These are phyloP conservation scores for Coemansia sp. DNA, from an alignment of 192 early-diverging fungal species.

Conservation along the genomic window DNA sequence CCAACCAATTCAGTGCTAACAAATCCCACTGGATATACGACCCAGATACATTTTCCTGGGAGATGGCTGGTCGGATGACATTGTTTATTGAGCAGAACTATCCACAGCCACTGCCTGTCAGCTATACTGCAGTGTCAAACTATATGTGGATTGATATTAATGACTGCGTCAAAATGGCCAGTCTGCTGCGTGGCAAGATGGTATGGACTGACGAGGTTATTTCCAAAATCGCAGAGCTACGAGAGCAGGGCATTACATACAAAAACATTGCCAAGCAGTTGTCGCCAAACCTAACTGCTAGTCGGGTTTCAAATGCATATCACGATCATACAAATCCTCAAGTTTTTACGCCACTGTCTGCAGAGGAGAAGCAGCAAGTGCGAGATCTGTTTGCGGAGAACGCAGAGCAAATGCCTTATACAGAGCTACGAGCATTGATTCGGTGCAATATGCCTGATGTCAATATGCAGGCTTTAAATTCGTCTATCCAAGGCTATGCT, in stretches of 20 bases:
- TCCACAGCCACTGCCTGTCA: conserved; percentile 3
- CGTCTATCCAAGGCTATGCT: neutral
- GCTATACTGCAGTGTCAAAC: conserved; percentile 15
- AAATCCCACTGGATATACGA: conserved; percentile 11
- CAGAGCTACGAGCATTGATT: neutral
- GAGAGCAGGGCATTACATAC: conserved; percentile 1
- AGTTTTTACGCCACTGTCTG: neutral
- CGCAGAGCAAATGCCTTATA: neutral
- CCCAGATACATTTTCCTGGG: conserved; percentile 5
- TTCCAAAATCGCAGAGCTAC: neutral
- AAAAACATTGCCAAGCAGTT: conserved; percentile 9
- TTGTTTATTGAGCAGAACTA: conserved; percentile 14
- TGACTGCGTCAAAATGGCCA: conserved; percentile 9
- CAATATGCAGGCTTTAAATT: neutral
- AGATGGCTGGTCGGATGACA: conserved; percentile 6
- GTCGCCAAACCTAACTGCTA: neutral
- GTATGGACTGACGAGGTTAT: neutral
- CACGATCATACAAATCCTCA: neutral
- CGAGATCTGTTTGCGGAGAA: neutral
- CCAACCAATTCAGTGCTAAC: neutral
- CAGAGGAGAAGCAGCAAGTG: neutral
- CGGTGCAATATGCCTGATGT: neutral
- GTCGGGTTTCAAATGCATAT: neutral
- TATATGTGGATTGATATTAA: conserved; percentile 18
- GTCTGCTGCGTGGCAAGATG: neutral